Evolutionary conservation across 345 rosid species (phyloP), one percentile per base, ranked within the genome.

Genomic region (Theobroma cacao): DNA sequence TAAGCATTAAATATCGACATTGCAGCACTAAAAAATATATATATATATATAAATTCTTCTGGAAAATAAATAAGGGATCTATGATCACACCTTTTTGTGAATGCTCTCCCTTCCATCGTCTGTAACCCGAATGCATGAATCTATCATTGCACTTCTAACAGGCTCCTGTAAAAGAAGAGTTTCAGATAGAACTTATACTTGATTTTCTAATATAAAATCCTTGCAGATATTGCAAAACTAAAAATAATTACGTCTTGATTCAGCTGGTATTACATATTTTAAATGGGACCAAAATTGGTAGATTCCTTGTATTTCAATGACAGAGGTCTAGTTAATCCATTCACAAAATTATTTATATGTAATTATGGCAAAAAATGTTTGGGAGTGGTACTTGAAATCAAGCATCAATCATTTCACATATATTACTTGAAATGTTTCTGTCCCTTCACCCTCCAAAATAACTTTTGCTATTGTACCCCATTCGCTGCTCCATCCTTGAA

Each of bases 81-180:
- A 69, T 14, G 0, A 28, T 60, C 73, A 66, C 86, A 94, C 99
- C 92, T 92, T 92, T 80, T 93, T 88, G 59, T 92, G 78, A 80
- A 96, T 88, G 86, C 88, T 92, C 81, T 90, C 95, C 82, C 98
- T 94, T 85, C 98, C 99, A 81, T 90, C 86, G 85, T 96, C 99
- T 0, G 89, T 91, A n/a, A 94, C 90, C 33, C 94, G 92, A 84
- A 94, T 87, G 87, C 88, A 85, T 9, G 88, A 88, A 75, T 94
- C 97, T 69, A 94, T 83, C 47, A 81, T 78, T 67, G 95, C 95
- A 65, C 94, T 88, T 88, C 90, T 90, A 50, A 84, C 86, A 11
- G 94, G 93, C 53, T 89, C 94, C 99, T 94, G 90, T 63, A 36
- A 79, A 41, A 53, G 40, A 50, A 58, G 56, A 55, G 18, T 45